phyloP scores from a whole-genome alignment of 345 rosid genomes.

The Populus pruinosa region DNA sequence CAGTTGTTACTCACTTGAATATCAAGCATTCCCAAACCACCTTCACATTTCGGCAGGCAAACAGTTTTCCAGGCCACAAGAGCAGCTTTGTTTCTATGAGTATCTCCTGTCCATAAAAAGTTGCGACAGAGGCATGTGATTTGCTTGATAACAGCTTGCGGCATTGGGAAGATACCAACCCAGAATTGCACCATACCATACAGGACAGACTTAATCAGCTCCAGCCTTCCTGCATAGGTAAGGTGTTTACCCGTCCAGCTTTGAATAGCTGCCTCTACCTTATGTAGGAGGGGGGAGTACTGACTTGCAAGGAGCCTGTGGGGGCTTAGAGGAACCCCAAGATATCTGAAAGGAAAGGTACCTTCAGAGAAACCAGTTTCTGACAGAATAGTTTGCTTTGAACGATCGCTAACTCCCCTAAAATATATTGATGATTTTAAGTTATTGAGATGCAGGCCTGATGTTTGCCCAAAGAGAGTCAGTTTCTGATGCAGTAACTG shows the following conservation, averaged over 20 bases:
- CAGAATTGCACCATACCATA: not conserved
- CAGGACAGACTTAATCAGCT: too few relatives aligned
- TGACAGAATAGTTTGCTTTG: too few relatives aligned
- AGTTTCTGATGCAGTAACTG: fast-evolving
- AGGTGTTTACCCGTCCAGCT: not conserved
- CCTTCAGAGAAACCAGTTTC: not conserved
- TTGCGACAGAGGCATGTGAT: fast-evolving
- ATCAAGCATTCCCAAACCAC: too few relatives aligned
- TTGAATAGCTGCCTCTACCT: too few relatives aligned
- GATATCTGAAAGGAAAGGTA: too few relatives aligned
- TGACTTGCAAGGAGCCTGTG: not conserved
- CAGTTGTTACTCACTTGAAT: too few relatives aligned
- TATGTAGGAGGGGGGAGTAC: not conserved
- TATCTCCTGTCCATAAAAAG: fast-evolving
- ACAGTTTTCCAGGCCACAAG: not conserved
- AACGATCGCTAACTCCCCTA: too few relatives aligned
- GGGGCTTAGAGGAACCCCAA: fast-evolving
- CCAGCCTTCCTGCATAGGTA: fast-evolving
- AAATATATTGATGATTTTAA: too few relatives aligned
- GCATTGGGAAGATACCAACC: not conserved
- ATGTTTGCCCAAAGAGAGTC: too few relatives aligned
- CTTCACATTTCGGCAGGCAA: fast-evolving
- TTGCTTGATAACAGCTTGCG: fast-evolving
- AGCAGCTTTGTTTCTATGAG: fast-evolving
- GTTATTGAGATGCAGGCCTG: too few relatives aligned